phyloP scores from a whole-genome alignment of 345 rosid species.

The Toxicodendron radicans region DNA sequence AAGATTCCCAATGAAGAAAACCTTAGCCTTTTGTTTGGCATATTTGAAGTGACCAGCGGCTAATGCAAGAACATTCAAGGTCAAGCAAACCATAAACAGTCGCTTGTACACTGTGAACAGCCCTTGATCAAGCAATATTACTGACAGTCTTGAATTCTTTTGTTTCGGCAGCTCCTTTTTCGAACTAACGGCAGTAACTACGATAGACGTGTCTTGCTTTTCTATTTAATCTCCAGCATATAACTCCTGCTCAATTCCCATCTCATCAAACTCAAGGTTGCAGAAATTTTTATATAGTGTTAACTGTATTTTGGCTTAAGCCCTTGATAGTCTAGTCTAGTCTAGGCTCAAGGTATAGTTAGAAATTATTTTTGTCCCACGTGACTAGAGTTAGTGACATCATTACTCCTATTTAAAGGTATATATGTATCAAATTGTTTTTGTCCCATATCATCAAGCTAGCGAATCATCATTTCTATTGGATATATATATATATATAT shows the following conservation, averaged over 20 bases:
- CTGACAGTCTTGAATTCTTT: neutral
- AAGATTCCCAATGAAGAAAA: conserved; percentile 1
- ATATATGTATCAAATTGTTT: too few species aligned
- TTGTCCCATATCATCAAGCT: too few species aligned
- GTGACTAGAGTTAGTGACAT: too few species aligned
- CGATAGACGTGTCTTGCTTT: neutral
- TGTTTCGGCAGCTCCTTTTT: neutral
- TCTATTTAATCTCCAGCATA: neutral
- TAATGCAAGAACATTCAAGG: neutral
- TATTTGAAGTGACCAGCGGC: neutral
- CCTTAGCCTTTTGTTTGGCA: neutral
- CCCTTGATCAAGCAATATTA: conserved; percentile 12
- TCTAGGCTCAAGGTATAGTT: too few species aligned
- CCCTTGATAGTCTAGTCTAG: too few species aligned
- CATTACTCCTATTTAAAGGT: too few species aligned
- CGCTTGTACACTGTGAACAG: conserved; percentile 11
- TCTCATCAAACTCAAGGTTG: neutral
- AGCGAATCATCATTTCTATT: too few species aligned
- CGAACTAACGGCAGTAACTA: neutral
- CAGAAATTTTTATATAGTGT: too few species aligned
- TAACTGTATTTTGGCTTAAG: too few species aligned
- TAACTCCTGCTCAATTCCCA: neutral
- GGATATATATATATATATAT: too few species aligned
- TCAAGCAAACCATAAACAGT: conserved; percentile 8
- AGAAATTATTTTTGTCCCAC: too few species aligned